Evolutionary conservation across 371 early-diverging fungal genomes (phyloP).

Genomic region (Mucor indicus): DNA sequence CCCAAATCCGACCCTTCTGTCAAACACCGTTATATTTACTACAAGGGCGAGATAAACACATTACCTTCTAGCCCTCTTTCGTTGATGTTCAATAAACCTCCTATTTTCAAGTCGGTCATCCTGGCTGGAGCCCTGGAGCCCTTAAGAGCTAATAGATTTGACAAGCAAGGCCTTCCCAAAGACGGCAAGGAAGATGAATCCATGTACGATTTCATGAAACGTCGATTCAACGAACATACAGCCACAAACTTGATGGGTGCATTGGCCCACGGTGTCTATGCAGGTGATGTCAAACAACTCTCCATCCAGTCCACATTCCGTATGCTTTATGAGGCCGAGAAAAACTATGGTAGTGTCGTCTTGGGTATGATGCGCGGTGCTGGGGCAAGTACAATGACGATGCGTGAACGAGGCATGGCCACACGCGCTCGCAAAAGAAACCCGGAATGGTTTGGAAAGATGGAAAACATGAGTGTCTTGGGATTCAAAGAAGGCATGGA

Average conservation of each 20-base stretch:
- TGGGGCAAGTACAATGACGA: conserved; percentile 20
- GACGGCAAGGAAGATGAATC: conserved; percentile 41
- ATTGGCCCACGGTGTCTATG: conserved; percentile 91
- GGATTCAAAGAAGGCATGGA: conserved; percentile 83
- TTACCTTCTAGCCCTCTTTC: conserved; percentile 52
- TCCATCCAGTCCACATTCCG: conserved; percentile 75
- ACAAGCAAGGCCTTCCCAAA: conserved; percentile 39
- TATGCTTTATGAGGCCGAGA: conserved; percentile 65
- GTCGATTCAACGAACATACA: conserved; percentile 68
- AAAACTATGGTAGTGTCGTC: conserved; percentile 64
- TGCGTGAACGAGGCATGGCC: conserved; percentile 41
- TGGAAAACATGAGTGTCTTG: conserved; percentile 69
- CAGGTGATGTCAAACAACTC: conserved; percentile 76
- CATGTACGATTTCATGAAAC: conserved; percentile 62
- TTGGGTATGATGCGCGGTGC: conserved; percentile 35
- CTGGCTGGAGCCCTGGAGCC: conserved; percentile 46
- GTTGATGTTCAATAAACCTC: conserved; percentile 45
- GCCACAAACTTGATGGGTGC: conserved; percentile 69
- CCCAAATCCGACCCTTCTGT: conserved; percentile 72
- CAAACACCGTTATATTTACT: conserved; percentile 80
- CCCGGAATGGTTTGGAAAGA: conserved; percentile 57
- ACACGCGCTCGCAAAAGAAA: conserved; percentile 32
- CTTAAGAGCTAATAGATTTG: conserved; percentile 79
- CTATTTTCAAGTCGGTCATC: conserved; percentile 50
- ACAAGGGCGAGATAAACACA: conserved; percentile 62